phyloP scores from a whole-genome alignment of 257 asterid species.

The Fraxinus cuspidata region DNA sequence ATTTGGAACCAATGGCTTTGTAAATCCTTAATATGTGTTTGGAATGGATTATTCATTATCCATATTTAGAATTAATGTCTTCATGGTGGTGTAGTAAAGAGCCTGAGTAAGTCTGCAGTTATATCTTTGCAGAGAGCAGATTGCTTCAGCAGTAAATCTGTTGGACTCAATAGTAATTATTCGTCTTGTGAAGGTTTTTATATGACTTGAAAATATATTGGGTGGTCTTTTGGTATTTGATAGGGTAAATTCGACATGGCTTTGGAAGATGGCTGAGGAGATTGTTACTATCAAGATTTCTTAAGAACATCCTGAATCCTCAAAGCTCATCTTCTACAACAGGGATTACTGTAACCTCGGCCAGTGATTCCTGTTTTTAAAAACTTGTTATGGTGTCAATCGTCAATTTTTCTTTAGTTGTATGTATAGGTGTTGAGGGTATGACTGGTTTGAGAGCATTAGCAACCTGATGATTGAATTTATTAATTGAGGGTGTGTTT shows the following conservation, averaged over 20 bases:
- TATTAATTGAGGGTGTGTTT: neutral
- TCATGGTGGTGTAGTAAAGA: neutral
- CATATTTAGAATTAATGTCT: neutral
- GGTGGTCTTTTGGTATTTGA: neutral
- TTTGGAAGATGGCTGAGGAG: neutral
- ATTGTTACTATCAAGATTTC: neutral
- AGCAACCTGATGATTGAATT: neutral
- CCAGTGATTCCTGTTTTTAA: neutral
- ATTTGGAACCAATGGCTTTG: slow-evolving; percentile 3
- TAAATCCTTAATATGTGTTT: neutral
- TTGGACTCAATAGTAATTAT: neutral
- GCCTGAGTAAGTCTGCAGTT: neutral
- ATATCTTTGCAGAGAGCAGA: neutral
- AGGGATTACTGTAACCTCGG: neutral
- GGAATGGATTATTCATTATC: neutral
- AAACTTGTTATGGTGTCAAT: neutral
- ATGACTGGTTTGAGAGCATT: slow-evolving; percentile 9
- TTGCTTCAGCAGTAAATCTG: neutral
- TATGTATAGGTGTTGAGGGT: neutral
- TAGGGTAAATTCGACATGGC: neutral
- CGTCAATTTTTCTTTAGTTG: slow-evolving; percentile 4
- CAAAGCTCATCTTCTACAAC: neutral
- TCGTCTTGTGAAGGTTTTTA: neutral
- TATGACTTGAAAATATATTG: neutral
- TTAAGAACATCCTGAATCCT: neutral